phyloP scores from a whole-genome alignment of 2,329 filamentous ascomycete species.

The Dactylellina cionopaga region DNA sequence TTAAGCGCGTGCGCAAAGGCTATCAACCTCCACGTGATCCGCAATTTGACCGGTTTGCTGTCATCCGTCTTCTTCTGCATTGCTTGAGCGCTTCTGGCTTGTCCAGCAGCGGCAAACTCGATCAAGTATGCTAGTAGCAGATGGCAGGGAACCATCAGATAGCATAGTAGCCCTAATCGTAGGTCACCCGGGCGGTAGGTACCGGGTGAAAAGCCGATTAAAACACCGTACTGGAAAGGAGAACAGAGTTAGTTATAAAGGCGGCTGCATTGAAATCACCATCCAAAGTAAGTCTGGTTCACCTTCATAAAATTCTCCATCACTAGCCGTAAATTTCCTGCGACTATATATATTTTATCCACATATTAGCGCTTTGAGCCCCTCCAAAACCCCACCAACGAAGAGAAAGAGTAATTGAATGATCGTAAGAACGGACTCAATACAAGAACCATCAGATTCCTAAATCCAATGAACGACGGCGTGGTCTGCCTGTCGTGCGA shows the following conservation, averaged over 20 bases:
- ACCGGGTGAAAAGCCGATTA: slow-evolving; percentile 90
- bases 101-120: slow-evolving; percentile 81
- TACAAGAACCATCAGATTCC: slow-evolving; percentile 95
- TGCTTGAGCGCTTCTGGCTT: slow-evolving; percentile 75
- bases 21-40: slow-evolving; percentile 80
- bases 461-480: slow-evolving; percentile 90
- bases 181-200: slow-evolving; percentile 84
- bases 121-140: slow-evolving; percentile 90
- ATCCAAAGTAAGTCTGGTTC: background rate
- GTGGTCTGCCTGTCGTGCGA: slow-evolving; percentile 80
- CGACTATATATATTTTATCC: slow-evolving; percentile 68
- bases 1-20: slow-evolving; percentile 85
- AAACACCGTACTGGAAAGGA: slow-evolving; percentile 80
- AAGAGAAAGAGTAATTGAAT: slow-evolving; percentile 1
- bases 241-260: background rate
- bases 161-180: slow-evolving; percentile 78
- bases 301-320: slow-evolving; percentile 98
- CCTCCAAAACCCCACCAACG: slow-evolving; percentile 15
- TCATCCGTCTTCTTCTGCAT: slow-evolving; percentile 67
- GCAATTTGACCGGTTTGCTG: slow-evolving; percentile 73
- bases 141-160: slow-evolving; percentile 88
- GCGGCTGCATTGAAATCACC: background rate
- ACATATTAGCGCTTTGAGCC: slow-evolving; percentile 36
- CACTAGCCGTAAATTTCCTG: slow-evolving; percentile 90
- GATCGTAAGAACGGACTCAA: slow-evolving; percentile 69